These are phyloP conservation scores for Epichloe bromicola DNA, from an alignment of 2,329 filamentous ascomycete genomes.

Conservation along the genomic window DNA sequence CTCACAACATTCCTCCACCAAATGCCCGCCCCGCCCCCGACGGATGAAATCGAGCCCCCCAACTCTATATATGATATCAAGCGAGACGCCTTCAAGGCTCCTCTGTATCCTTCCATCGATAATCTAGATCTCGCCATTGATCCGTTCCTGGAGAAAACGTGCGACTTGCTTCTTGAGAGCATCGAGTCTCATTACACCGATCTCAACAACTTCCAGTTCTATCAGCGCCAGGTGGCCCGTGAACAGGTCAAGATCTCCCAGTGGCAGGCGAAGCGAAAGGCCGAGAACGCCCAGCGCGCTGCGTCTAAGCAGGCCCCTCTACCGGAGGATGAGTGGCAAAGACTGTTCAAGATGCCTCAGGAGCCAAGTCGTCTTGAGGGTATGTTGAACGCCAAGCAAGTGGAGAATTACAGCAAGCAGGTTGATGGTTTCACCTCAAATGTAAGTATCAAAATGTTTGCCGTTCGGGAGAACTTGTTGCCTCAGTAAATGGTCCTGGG, in stretches of 20 bases:
- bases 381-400: slow-evolving; percentile 88
- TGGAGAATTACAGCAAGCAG: slow-evolving; percentile 95
- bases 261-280: slow-evolving; percentile 94
- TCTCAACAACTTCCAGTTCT: slow-evolving; percentile 96
- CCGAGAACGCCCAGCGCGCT: slow-evolving; percentile 76
- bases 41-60: slow-evolving; percentile 65
- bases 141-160: slow-evolving; percentile 96
- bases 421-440: slow-evolving; percentile 90
- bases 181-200: slow-evolving; percentile 98
- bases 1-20: slow-evolving; percentile 93
- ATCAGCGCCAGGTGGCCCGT: slow-evolving; percentile 82
- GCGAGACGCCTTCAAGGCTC: slow-evolving; percentile 45
- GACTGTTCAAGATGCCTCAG: slow-evolving; percentile 92
- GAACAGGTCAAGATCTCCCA: slow-evolving; percentile 94
- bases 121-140: slow-evolving; percentile 87
- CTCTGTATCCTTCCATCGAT: slow-evolving; percentile 80
- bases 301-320: slow-evolving; percentile 80
- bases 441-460: slow-evolving; percentile 96
- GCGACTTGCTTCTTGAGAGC: slow-evolving; percentile 87
- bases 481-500: slow-evolving; percentile 30
- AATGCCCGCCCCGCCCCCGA: slow-evolving; percentile 52
- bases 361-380: slow-evolving; percentile 88
- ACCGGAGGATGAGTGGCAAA: slow-evolving; percentile 96
- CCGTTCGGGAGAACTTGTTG: slow-evolving; percentile 60
- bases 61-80: slow-evolving; percentile 67